Evolutionary conservation across 75 land plant species (phyloP).

Genomic region (Chamaecyparis obtusa): DNA sequence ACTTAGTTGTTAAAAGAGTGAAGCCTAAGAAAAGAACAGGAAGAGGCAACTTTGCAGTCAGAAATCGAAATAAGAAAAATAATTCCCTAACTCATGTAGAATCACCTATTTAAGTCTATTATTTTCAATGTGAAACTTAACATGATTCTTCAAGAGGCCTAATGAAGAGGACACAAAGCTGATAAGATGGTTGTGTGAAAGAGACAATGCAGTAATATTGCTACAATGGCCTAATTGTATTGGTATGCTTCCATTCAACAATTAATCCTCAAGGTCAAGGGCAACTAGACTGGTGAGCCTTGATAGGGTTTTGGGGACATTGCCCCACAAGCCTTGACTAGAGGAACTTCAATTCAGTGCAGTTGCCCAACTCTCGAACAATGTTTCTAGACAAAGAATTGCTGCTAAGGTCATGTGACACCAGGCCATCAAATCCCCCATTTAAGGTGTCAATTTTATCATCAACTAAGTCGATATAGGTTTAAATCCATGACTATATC

Average conservation of each 20-base stretch:
- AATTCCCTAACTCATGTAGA: slow-evolving; percentile 30
- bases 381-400: slow-evolving; percentile 43
- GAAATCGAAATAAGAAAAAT: slow-evolving; percentile 12
- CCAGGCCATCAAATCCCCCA: slow-evolving; percentile 35
- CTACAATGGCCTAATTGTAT: slow-evolving; percentile 19
- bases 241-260: slow-evolving; percentile 33
- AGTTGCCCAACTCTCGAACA: slow-evolving; percentile 33
- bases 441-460: slow-evolving; percentile 44
- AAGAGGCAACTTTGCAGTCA: slow-evolving; percentile 15
- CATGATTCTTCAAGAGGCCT: slow-evolving; percentile 19
- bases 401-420: slow-evolving; percentile 27
- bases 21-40: too few species aligned
- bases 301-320: slow-evolving; percentile 19
- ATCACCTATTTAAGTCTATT: slow-evolving; percentile 23
- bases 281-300: slow-evolving; percentile 15
- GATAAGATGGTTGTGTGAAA: slow-evolving; percentile 8
- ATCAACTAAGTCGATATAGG: slow-evolving; percentile 33
- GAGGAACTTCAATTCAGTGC: slow-evolving; percentile 14
- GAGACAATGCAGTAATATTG: background rate
- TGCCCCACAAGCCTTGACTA: slow-evolving; percentile 21
- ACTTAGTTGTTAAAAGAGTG: too few species aligned
- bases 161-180: slow-evolving; percentile 39
- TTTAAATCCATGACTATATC: slow-evolving; percentile 20
- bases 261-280: slow-evolving; percentile 20
- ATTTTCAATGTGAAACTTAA: slow-evolving; percentile 5